phyloP scores from a whole-genome alignment of 257 asterid species.

The Solanum boliviense region DNA sequence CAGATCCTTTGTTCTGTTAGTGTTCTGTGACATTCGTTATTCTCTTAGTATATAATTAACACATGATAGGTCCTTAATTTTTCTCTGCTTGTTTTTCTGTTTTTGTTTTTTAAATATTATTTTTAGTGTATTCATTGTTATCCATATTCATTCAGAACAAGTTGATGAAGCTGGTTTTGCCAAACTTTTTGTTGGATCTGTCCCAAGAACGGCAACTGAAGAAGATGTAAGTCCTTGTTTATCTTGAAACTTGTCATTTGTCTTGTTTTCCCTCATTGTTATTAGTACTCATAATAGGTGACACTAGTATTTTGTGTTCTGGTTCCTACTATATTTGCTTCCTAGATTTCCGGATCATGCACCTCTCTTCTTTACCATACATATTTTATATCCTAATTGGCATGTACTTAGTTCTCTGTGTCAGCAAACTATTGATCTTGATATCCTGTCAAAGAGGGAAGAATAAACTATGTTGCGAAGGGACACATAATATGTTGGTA shows the following conservation, averaged over 20 bases:
- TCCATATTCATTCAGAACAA: constrained; percentile 28
- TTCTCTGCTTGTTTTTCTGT: background rate
- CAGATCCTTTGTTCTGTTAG: background rate
- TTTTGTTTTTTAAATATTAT: background rate
- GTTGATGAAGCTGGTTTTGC: constrained; percentile 53
- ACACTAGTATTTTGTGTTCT: background rate
- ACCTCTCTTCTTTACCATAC: background rate
- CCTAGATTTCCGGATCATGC: background rate
- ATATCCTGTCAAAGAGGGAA: background rate
- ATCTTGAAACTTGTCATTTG: background rate
- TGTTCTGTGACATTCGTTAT: background rate
- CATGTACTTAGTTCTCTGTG: background rate
- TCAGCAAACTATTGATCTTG: background rate
- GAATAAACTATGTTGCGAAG: background rate
- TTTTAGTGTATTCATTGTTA: background rate
- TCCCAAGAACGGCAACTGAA: constrained; percentile 79
- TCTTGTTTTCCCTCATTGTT: background rate
- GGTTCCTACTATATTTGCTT: background rate
- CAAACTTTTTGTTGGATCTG: constrained; percentile 91
- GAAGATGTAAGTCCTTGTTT: constrained; percentile 55
- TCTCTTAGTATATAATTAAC: background rate
- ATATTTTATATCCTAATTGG: background rate
- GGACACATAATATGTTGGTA: background rate
- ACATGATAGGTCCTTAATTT: background rate
- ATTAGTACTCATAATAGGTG: background rate